phyloP scores from a whole-genome alignment of 192 early-diverging fungal species.

The Funneliformis mosseae region DNA sequence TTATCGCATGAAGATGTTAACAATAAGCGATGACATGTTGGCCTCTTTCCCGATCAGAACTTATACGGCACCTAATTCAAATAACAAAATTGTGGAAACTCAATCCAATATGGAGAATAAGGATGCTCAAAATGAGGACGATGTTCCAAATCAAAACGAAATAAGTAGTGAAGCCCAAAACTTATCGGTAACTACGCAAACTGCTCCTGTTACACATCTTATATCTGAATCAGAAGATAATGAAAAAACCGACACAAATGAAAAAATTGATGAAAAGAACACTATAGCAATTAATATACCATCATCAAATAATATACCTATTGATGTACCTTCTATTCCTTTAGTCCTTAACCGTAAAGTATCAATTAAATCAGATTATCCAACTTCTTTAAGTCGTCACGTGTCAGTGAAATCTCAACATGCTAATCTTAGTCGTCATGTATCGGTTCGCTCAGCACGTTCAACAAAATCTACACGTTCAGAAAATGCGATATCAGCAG shows the following conservation, averaged over 20 bases:
- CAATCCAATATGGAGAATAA: neutral
- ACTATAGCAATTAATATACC: neutral
- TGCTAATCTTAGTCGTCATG: neutral
- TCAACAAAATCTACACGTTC: constrained; percentile 13
- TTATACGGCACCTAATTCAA: neutral
- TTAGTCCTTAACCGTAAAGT: neutral
- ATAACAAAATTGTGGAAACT: neutral
- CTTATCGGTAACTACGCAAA: too few relatives aligned
- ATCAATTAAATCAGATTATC: neutral
- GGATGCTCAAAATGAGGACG: neutral
- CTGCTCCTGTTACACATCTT: neutral
- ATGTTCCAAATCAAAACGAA: neutral
- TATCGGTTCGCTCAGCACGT: neutral
- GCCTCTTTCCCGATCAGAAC: neutral
- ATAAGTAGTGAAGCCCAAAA: neutral
- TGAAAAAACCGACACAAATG: neutral
- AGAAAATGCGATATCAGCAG: neutral
- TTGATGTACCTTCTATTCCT: neutral
- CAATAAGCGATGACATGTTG: neutral
- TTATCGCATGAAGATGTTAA: neutral
- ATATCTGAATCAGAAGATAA: neutral
- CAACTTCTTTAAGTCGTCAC: neutral
- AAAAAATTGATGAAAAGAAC: neutral
- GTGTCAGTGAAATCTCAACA: neutral
- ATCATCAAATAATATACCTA: neutral